Percentiles rank a stretch among this genome's conserved stretches.
These are phyloP conservation scores for Cyamopsis tetragonoloba DNA, from an alignment of 306 rosid species.

Conservation along the genomic window DNA sequence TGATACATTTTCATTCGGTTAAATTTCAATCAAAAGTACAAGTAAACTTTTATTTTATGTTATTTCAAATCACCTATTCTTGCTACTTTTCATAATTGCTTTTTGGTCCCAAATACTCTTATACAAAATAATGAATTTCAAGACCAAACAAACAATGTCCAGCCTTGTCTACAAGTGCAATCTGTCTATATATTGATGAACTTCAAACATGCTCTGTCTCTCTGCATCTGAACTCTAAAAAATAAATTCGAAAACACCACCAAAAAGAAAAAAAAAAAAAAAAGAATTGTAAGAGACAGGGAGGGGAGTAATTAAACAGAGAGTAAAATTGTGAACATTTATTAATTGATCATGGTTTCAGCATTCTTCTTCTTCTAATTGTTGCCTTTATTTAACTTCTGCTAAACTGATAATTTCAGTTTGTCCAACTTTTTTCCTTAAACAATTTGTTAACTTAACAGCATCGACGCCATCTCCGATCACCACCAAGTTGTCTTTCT, in stretches of 20 bases:
- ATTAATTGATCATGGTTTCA: no score
- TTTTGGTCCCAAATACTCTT: no score
- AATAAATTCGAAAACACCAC: not conserved
- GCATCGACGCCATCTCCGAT: constrained; percentile 43
- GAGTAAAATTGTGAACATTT: not conserved
- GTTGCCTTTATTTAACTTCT: not conserved
- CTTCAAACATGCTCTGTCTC: not conserved
- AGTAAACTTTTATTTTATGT: no score
- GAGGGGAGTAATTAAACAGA: no score
- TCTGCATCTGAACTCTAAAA: not conserved
- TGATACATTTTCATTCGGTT: no score
- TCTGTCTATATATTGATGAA: not conserved
- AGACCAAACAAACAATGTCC: no score
- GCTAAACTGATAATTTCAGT: constrained; percentile 29
- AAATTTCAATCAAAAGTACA: no score
- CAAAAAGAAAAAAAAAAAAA: not conserved
- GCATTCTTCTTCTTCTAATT: not conserved
- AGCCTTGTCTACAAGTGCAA: not conserved
- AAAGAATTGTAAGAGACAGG: no score
- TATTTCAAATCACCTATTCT: no score
- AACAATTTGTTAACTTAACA: constrained; percentile 15
- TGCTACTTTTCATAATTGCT: no score
- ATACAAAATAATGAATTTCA: no score
- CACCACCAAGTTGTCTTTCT: constrained; percentile 38
- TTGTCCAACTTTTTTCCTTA: constrained; percentile 45